phyloP scores from a whole-genome alignment of 2,329 filamentous ascomycete genomes.

The Escovopsis sp. region DNA sequence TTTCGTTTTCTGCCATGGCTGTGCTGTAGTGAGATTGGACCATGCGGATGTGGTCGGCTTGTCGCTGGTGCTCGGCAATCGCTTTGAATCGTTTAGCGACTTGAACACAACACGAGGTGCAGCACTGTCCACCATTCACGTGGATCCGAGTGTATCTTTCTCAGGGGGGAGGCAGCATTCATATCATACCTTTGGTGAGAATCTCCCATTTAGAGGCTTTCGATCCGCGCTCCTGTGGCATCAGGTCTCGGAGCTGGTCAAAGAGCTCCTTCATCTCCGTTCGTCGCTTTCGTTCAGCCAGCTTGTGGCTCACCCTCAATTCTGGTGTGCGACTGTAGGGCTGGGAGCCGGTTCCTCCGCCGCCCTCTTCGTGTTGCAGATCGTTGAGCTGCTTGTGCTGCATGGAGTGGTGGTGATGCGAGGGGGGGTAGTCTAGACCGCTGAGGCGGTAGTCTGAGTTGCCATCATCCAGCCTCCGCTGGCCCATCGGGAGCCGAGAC shows the following conservation, averaged over 20 bases:
- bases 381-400: slow-evolving; percentile 60
- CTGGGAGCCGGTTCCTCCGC: slow-evolving; percentile 40
- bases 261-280: slow-evolving; percentile 85
- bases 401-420: slow-evolving; percentile 56
- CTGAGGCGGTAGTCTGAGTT: slow-evolving; percentile 34
- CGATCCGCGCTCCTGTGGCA: slow-evolving; percentile 66
- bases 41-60: slow-evolving; percentile 32
- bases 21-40: slow-evolving; percentile 31
- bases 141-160: slow-evolving; percentile 3
- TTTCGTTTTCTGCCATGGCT: slow-evolving; percentile 29
- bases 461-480: slow-evolving; percentile 55
- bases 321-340: slow-evolving; percentile 76
- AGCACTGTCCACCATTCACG: too few relatives aligned
- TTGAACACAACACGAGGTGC: too few relatives aligned
- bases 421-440: slow-evolving; percentile 40
- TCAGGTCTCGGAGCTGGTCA: slow-evolving; percentile 61
- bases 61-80: slow-evolving; percentile 46
- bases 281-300: slow-evolving; percentile 68
- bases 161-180: not conserved
- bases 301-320: slow-evolving; percentile 68
- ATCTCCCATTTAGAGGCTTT: slow-evolving; percentile 89
- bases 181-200: slow-evolving; percentile 52
- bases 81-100: slow-evolving; percentile 22
- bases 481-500: slow-evolving; percentile 55
- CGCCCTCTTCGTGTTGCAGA: slow-evolving; percentile 43